Base-by-base conservation (phyloP, 164 flowering plant species). In the Kingdonia uniflora region DNA sequence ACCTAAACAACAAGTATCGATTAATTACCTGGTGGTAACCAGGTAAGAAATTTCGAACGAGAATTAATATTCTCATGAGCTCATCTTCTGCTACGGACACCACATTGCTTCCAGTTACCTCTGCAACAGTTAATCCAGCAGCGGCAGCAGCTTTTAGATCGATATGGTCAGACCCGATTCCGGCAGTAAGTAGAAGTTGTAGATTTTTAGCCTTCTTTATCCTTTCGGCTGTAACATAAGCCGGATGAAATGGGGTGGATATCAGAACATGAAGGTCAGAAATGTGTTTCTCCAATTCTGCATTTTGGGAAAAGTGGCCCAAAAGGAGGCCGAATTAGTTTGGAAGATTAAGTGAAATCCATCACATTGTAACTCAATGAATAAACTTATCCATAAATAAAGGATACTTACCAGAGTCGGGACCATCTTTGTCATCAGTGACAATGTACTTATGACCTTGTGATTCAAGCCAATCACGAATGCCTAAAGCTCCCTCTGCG, bases 1-100 rank as follows among this genome's bases (percentile, higher is more conserved):
- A 29, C 35, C 35, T 29, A 3, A 29, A 4, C 8, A 29, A 29
- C 8, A 29, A 29, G 35, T 29, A 29, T 29, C 35, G 8, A 8
- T 8, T 29, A 29, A 3, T 29, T 45, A 79, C 87, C 66, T 92
- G 99, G 39, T 82, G 81, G 59, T 92, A 62, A 20, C 95, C 97
- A 45, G 97, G 95, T 42, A 88, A 7, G 68, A 88, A 92, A 54
- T 92, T 92, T 51, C 99, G 76, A 14, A 81, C 78, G 38, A 92
- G 99, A 65, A 92, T 84, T 52, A 92, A 87, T 56, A 86, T 82
- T 62, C 99, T 76, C 99, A 89, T 92, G 15, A 92, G 85, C 68
- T 92, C 99, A 59, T 92, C 97, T 62, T 92, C 97, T 39, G 99
- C 99, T 59, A 92, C 99, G 1, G 99, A 88, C 15, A 88, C 99